phyloP scores from a whole-genome alignment of 805 yeast species.

The Candida quercuum region DNA sequence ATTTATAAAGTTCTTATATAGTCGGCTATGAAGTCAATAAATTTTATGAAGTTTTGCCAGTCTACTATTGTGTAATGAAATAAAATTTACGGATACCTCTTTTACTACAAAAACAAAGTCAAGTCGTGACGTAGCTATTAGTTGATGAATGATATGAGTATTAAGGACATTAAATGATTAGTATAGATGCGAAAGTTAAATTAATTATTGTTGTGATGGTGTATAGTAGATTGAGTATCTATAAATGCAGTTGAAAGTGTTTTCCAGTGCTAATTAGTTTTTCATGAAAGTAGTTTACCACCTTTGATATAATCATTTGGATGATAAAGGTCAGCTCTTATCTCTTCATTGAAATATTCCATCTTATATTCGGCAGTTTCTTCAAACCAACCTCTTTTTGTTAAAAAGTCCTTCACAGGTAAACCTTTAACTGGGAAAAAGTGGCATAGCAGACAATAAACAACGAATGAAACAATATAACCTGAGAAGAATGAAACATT shows the following conservation, averaged over 20 bases:
- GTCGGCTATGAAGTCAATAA: too few species aligned
- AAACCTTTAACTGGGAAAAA: slow-evolving; percentile 48
- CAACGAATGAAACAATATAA: slow-evolving; percentile 49
- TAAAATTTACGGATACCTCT: not conserved
- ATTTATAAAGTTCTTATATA: not conserved
- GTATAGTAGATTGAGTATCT: too few species aligned
- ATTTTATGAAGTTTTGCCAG: too few species aligned
- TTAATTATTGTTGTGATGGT: too few species aligned
- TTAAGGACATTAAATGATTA: too few species aligned
- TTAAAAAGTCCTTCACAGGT: slow-evolving; percentile 34
- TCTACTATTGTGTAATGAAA: too few species aligned
- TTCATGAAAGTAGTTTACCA: not conserved
- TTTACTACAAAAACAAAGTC: too few species aligned
- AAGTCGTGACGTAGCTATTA: too few species aligned
- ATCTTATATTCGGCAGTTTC: slow-evolving; percentile 7
- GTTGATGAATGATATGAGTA: too few species aligned
- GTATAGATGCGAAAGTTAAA: too few species aligned
- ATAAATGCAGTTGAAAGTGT: too few species aligned
- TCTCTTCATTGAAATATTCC: slow-evolving; percentile 13
- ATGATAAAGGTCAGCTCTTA: slow-evolving; percentile 9
- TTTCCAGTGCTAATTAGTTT: too few species aligned
- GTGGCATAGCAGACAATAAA: slow-evolving; percentile 48
- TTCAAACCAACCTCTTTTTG: slow-evolving; percentile 47
- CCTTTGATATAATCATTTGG: slow-evolving; percentile 15
- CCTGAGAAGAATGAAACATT: slow-evolving; percentile 75